phyloP scores from a whole-genome alignment of 331 rosid species.

The Rhamnella rubrinervis region DNA sequence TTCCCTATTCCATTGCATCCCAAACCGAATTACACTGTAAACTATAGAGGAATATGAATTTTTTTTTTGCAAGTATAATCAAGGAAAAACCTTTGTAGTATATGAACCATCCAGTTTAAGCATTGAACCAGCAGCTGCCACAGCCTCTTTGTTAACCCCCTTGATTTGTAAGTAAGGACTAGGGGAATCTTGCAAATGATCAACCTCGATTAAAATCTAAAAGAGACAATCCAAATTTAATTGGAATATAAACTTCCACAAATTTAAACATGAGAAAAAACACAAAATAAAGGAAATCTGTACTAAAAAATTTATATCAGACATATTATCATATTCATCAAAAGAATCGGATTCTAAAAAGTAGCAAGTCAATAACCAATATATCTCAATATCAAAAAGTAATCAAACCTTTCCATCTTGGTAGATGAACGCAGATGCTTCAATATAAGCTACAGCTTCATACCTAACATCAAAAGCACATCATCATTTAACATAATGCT shows the following conservation, averaged over 20 bases:
- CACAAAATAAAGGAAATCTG: background rate
- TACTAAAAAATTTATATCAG: background rate
- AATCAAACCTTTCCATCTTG: slow-evolving; percentile 91
- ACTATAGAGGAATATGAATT: background rate
- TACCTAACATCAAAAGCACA: slow-evolving; percentile 56
- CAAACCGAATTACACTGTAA: too few species aligned
- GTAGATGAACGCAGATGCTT: slow-evolving; percentile 95
- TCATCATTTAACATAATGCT: slow-evolving; percentile 1
- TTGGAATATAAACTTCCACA: background rate
- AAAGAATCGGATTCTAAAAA: too few species aligned
- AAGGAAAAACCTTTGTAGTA: slow-evolving; percentile 79
- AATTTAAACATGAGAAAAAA: background rate
- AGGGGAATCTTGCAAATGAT: slow-evolving; percentile 89
- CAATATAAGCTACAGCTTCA: slow-evolving; percentile 96
- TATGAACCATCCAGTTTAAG: slow-evolving; percentile 84
- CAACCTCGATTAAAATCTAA: slow-evolving; percentile 88
- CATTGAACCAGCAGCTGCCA: slow-evolving; percentile 81
- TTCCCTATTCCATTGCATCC: too few species aligned
- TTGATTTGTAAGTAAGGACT: slow-evolving; percentile 94
- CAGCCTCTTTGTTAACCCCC: slow-evolving; percentile 94
- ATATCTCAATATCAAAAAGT: slow-evolving; percentile 14
- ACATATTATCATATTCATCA: background rate
- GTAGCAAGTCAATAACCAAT: too few species aligned
- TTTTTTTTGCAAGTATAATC: background rate
- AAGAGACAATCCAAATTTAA: slow-evolving; percentile 6